Percentiles rank a stretch among this genome's conserved stretches.
Evolutionary conservation across 169 alveolate species (phyloP).

Genomic region (Cardiosporidium cionae): DNA sequence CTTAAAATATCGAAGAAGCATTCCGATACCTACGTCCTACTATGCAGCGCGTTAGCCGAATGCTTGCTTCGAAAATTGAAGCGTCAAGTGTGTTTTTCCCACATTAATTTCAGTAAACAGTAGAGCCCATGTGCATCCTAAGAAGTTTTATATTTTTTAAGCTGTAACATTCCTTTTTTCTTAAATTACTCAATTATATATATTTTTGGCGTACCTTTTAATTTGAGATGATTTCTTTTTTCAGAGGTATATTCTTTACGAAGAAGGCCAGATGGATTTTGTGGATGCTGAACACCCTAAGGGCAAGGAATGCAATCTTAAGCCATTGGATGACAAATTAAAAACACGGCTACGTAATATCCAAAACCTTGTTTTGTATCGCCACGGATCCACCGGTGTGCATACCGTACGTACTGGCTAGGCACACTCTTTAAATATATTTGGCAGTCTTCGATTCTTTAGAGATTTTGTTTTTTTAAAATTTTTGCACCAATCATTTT

Average conservation of each 20-base stretch:
- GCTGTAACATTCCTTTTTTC: no score
- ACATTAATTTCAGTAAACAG: no score
- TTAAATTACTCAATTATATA: no score
- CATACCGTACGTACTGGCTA: slow-evolving; percentile 19
- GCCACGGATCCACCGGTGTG: slow-evolving; percentile 60
- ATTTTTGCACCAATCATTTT: no score
- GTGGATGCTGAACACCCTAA: slow-evolving; percentile 13
- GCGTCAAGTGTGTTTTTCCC: slow-evolving; percentile 44
- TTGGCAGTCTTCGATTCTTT: no score
- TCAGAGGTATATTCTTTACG: slow-evolving; percentile 35
- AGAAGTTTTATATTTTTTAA: no score
- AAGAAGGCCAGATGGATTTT: slow-evolving; percentile 26
- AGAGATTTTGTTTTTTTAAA: no score
- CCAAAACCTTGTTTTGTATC: slow-evolving; percentile 51
- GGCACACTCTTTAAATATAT: no score
- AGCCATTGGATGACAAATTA: slow-evolving; percentile 47
- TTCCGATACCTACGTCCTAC: slow-evolving; percentile 25
- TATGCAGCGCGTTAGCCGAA: slow-evolving; percentile 50
- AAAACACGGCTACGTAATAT: slow-evolving; percentile 41
- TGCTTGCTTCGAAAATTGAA: slow-evolving; percentile 42
- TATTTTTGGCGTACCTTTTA: no score
- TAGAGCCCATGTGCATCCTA: no score
- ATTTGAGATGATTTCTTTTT: no score
- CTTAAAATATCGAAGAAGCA: slow-evolving; percentile 30
- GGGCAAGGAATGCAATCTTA: slow-evolving; percentile 11